phyloP scores from a whole-genome alignment of 2,329 filamentous ascomycete genomes.

The Aspergillus puulaauensis region DNA sequence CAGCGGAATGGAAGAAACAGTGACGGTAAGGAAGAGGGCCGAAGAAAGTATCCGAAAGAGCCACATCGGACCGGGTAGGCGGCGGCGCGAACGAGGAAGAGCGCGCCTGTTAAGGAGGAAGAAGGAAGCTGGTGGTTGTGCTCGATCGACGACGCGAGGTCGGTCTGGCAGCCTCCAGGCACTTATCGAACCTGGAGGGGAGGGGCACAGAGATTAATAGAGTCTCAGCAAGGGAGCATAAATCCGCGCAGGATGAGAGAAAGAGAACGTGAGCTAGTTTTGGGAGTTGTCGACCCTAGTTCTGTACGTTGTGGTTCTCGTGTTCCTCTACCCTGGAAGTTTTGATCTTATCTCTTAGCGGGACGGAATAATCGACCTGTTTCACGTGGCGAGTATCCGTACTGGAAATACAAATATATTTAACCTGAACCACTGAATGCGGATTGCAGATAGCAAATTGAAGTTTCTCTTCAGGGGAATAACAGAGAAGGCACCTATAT shows the following conservation, averaged over 20 bases:
- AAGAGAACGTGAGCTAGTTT: background rate
- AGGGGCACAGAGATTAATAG: slow-evolving; percentile 10
- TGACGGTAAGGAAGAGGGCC: slow-evolving; percentile 81
- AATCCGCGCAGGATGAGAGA: slow-evolving; percentile 1
- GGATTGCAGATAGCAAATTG: background rate
- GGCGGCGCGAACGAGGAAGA: background rate
- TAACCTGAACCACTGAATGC: background rate
- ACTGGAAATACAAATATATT: background rate
- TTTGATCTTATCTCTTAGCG: slow-evolving; percentile 24
- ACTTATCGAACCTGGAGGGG: slow-evolving; percentile 2
- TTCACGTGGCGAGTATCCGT: slow-evolving; percentile 14
- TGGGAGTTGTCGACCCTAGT: background rate
- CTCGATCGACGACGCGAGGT: slow-evolving; percentile 1
- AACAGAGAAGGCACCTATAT: background rate
- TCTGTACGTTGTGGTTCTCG: slow-evolving; percentile 3
- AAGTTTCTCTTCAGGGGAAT: background rate
- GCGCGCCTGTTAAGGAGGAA: background rate
- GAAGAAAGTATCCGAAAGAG: slow-evolving; percentile 77
- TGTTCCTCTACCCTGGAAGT: slow-evolving; percentile 9
- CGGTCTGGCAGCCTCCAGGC: slow-evolving; percentile 3
- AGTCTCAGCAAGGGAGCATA: slow-evolving; percentile 11
- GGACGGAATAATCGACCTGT: slow-evolving; percentile 11
- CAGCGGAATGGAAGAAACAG: slow-evolving; percentile 93
- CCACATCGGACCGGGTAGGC: slow-evolving; percentile 63
- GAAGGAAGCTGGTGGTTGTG: slow-evolving; percentile 3